Evolutionary conservation across 371 early-diverging fungal genomes (phyloP).

Genomic region (Mucor lusitanicus): DNA sequence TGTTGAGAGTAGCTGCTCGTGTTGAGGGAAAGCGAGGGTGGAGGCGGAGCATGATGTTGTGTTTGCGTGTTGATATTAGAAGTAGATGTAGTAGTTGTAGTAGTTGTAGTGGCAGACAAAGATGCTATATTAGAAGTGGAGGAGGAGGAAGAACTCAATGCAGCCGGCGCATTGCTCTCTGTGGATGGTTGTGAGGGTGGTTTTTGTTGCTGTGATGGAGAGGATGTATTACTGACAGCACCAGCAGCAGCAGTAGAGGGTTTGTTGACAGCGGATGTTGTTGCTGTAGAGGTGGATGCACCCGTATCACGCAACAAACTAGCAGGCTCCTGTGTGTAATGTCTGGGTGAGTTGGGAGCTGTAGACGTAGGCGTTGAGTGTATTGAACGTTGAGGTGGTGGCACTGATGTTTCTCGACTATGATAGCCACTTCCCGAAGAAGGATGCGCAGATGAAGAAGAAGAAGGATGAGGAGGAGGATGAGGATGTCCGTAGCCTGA

Average conservation of each 20-base stretch:
- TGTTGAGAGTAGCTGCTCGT: conserved; percentile 2
- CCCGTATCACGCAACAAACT: background rate
- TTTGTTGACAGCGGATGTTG: background rate
- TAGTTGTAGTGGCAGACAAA: background rate
- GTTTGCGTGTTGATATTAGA: background rate
- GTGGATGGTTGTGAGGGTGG: background rate
- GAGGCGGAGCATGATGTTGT: background rate
- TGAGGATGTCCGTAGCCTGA: conserved; percentile 1
- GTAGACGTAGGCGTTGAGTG: conserved; percentile 27
- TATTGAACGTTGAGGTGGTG: conserved; percentile 12
- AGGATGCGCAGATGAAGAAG: background rate
- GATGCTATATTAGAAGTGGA: background rate
- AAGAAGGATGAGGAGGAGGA: background rate
- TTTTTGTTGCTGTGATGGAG: background rate
- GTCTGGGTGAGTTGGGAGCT: conserved; percentile 22
- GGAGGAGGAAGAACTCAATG: background rate
- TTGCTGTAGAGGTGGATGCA: background rate
- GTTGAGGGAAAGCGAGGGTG: background rate
- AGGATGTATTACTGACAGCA: background rate
- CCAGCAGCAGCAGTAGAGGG: background rate
- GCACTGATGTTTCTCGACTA: conserved; percentile 14
- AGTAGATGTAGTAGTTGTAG: background rate
- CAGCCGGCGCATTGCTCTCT: background rate
- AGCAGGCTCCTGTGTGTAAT: background rate
- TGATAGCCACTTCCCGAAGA: background rate